phyloP scores from a whole-genome alignment of 306 rosid species.

The Quillaja saponaria region DNA sequence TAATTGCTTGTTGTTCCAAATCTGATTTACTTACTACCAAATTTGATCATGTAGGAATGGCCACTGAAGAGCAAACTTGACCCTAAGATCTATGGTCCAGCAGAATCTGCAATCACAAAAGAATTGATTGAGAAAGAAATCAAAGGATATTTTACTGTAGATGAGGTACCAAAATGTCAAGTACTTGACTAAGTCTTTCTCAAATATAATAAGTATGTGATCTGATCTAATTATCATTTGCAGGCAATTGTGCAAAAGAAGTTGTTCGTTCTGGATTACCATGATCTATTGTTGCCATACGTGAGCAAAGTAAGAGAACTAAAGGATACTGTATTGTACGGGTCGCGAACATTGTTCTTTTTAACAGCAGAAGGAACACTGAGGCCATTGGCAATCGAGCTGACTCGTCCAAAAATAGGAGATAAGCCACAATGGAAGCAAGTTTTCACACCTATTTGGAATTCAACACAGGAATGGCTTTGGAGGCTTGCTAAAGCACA shows the following conservation, averaged over 20 bases:
- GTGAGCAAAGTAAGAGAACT: conserved; percentile 49
- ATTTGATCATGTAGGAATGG: conserved; percentile 46
- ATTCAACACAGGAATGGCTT: conserved; percentile 46
- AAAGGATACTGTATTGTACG: conserved; percentile 43
- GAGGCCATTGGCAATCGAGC: conserved; percentile 55
- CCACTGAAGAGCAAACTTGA: conserved; percentile 57
- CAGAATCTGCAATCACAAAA: conserved; percentile 46
- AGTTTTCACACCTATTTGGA: conserved; percentile 37
- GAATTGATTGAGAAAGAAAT: conserved; percentile 50
- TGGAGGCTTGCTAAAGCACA: conserved; percentile 54
- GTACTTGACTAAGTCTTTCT: too few species aligned
- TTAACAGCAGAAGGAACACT: conserved; percentile 47
- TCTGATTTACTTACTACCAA: neutral
- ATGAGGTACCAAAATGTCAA: conserved; percentile 33
- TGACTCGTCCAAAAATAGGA: conserved; percentile 36
- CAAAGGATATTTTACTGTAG: conserved; percentile 38
- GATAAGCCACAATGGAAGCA: conserved; percentile 50
- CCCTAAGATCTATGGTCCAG: conserved; percentile 45
- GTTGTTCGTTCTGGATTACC: conserved; percentile 48
- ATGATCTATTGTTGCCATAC: conserved; percentile 46
- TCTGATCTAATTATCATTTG: neutral
- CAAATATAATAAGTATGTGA: too few species aligned
- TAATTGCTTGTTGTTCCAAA: neutral
- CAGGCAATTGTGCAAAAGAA: conserved; percentile 47
- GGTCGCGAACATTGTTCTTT: conserved; percentile 47